Evolutionary conservation across 257 asterid genomes (phyloP).

Genomic region (Henckelia pumila): DNA sequence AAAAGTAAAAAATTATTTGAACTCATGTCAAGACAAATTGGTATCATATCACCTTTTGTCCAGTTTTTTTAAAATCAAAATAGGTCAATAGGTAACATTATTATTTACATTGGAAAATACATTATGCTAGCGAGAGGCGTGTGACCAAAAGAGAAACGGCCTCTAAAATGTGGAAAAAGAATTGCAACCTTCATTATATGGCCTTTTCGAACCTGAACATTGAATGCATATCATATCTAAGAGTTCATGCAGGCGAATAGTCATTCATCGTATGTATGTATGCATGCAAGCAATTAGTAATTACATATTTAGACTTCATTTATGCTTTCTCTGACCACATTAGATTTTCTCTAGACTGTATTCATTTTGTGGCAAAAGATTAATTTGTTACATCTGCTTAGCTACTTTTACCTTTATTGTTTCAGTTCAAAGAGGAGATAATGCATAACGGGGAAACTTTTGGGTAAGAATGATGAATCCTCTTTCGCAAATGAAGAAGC

Average conservation of each 20-base stretch:
- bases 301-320: too few relatives aligned
- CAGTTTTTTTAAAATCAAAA: too few relatives aligned
- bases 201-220: neutral
- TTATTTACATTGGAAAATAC: neutral
- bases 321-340: neutral
- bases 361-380: neutral
- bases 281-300: too few relatives aligned
- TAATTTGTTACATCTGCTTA: neutral
- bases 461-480: conserved; percentile 26
- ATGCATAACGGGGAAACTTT: conserved; percentile 17
- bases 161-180: neutral
- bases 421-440: conserved; percentile 30
- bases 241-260: neutral
- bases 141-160: neutral
- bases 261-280: neutral
- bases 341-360: neutral
- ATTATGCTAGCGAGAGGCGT: neutral
- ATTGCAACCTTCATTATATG: too few relatives aligned
- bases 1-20: too few relatives aligned
- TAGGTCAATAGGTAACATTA: neutral
- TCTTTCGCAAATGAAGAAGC: conserved; percentile 31
- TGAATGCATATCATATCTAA: neutral
- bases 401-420: neutral
- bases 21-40: too few relatives aligned
- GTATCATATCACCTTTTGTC: too few relatives aligned